These are phyloP conservation scores for Jatropha podagrica DNA, from an alignment of 441 rosid species.

Conservation along the genomic window DNA sequence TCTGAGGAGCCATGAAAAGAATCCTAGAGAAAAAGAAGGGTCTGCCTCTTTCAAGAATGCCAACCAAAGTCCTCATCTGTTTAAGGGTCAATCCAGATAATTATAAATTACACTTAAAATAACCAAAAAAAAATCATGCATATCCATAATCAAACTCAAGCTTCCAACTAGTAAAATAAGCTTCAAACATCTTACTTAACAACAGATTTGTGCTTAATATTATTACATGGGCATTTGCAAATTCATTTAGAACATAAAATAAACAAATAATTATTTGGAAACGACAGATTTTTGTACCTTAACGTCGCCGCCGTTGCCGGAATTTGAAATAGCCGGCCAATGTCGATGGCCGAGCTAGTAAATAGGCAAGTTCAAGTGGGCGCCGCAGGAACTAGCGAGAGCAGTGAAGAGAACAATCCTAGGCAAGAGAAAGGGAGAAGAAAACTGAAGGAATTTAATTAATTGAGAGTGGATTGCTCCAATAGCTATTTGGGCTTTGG, in stretches of 20 bases:
- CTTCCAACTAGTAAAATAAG: neutral
- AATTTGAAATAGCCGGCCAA: neutral
- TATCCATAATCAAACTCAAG: neutral
- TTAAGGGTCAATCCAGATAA: neutral
- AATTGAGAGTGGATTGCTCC: neutral
- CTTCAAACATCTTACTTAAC: too few relatives aligned
- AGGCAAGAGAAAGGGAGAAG: too few relatives aligned
- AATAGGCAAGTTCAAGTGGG: neutral
- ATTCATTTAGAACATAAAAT: neutral
- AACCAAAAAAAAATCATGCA: neutral
- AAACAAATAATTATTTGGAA: too few relatives aligned
- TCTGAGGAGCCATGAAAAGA: slow-evolving; percentile 3
- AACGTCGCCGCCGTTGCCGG: neutral
- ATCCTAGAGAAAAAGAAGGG: slow-evolving; percentile 3
- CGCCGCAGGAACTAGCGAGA: neutral
- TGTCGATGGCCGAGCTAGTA: neutral
- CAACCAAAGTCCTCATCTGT: slow-evolving; percentile 17
- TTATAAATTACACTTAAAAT: neutral
- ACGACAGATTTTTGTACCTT: neutral
- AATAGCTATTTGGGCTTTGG: neutral
- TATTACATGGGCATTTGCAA: neutral
- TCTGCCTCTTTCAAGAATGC: neutral
- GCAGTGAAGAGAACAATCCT: neutral
- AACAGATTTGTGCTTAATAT: neutral
- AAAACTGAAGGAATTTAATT: too few relatives aligned